phyloP scores from a whole-genome alignment of 2,329 filamentous ascomycete species.

The Tolypocladium cylindrosporum region DNA sequence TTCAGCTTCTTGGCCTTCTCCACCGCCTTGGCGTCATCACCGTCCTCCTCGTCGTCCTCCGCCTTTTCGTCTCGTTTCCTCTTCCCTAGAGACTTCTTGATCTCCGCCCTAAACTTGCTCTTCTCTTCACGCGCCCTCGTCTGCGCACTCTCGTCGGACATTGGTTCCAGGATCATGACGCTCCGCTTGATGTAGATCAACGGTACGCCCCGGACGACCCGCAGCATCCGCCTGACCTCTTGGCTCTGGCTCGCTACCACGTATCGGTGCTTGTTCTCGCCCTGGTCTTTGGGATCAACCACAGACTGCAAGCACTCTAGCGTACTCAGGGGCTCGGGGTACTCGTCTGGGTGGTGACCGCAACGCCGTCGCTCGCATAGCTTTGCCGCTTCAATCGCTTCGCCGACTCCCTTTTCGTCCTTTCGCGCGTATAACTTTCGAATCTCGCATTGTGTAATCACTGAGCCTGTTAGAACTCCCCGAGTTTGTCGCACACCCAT shows the following conservation, averaged over 20 bases:
- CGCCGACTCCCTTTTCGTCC: conserved; percentile 38
- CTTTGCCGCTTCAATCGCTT: conserved; percentile 68
- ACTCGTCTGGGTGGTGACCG: conserved; percentile 63
- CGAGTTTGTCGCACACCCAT: not conserved
- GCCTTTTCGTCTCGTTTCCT: conserved; percentile 39
- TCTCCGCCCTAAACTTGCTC: conserved; percentile 61
- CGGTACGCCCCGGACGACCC: conserved; percentile 61
- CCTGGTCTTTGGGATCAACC: conserved; percentile 64
- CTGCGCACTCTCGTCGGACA: conserved; percentile 57
- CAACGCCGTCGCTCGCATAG: conserved; percentile 66
- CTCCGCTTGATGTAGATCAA: conserved; percentile 69
- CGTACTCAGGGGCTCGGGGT: conserved; percentile 59
- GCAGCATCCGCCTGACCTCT: conserved; percentile 52
- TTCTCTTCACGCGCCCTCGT: conserved; percentile 60
- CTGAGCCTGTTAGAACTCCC: conserved; percentile 25
- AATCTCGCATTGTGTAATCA: conserved; percentile 76
- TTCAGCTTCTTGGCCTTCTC: conserved; percentile 46
- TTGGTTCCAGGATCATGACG: conserved; percentile 63
- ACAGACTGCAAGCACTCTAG: conserved; percentile 64
- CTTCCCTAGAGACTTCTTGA: conserved; percentile 43
- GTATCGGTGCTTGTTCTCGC: conserved; percentile 69
- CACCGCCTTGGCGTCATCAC: conserved; percentile 22
- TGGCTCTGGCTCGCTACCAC: conserved; percentile 66
- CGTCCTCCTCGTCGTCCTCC: conserved; percentile 24
- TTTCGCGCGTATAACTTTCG: conserved; percentile 63